Base-by-base conservation (phyloP, 768 basidiomycete genomes). In the Kwoniella sp. region DNA sequence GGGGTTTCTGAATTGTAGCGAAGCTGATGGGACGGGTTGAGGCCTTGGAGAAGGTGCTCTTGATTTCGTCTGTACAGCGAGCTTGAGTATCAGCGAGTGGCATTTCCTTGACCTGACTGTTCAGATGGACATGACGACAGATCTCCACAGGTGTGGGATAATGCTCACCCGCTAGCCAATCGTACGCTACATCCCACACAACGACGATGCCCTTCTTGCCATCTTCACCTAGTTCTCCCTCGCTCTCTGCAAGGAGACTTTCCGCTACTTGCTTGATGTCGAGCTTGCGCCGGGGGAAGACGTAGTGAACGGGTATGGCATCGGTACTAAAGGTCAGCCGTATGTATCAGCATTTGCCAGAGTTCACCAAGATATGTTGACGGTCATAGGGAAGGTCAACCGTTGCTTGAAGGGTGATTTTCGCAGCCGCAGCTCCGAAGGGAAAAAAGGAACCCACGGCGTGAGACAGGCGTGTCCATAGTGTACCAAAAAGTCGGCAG, bases 401-500 rank as follows among this genome's bases (percentile, higher is more conserved):
- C n/a, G n/a, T n/a, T n/a, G n/a, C n/a, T n/a, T n/a, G n/a, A n/a
- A 22, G 15, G 48, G 22, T 49, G 48, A 26, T 49, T 19, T 19
- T 47, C 17, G 46, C 19, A n/a, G n/a, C 33, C 22, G 19, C 46
- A 47, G n/a, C n/a, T n/a, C n/a, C n/a, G n/a, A n/a, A n/a, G n/a
- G 6, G 6, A 19, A 19, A 19, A 47, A 47, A 22, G n/a, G n/a
- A n/a, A 60, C 91, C 68, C 70, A 95, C 92, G 88, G 86, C 77
- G 90, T 92, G 83, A 97, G 85, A 78, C 96, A 99, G 0, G 95
- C 93, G 82, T 96, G 90, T 1, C 95, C 95, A 73, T 96, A 97
- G 74, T 99, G 95, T 1, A 99, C 88, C 66, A 96, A 84, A 8
- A 88, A 86, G 74, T 97, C 91, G 0, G 93, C 92, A 67, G 93